phyloP scores from a whole-genome alignment of 2,329 filamentous ascomycete genomes.

The Fusarium phyllophilum region DNA sequence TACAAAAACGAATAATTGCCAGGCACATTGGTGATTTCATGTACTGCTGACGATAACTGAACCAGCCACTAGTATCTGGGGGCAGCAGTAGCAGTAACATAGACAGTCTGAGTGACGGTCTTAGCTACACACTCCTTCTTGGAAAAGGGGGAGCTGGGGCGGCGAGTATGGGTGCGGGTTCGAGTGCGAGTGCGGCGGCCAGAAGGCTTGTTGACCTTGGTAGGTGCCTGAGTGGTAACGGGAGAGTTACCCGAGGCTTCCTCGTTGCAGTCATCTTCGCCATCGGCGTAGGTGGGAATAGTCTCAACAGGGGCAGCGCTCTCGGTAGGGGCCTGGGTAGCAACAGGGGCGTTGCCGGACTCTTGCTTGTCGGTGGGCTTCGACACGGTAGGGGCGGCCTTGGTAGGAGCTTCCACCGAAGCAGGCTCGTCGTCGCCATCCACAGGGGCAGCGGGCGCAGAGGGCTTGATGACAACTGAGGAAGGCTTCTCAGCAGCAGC shows the following conservation, averaged over 20 bases:
- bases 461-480: slow-evolving; percentile 13
- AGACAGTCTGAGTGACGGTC: slow-evolving; percentile 39
- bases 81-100: slow-evolving; percentile 36
- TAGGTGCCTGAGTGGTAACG: neutral
- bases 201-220: slow-evolving; percentile 23
- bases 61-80: slow-evolving; percentile 10
- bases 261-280: slow-evolving; percentile 13
- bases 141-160: slow-evolving; percentile 7
- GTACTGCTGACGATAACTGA: neutral
- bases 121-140: slow-evolving; percentile 21
- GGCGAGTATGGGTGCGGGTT: slow-evolving; percentile 17
- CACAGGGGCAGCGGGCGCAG: neutral
- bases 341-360: neutral
- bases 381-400: neutral
- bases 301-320: neutral
- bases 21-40: neutral
- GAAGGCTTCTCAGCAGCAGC: slow-evolving; percentile 9
- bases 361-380: neutral
- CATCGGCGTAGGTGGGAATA: neutral
- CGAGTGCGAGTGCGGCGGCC: slow-evolving; percentile 18
- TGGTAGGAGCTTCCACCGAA: neutral
- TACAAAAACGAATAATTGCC: slow-evolving; percentile 11
- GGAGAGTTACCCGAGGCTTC: slow-evolving; percentile 12
- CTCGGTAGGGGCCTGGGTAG: neutral
- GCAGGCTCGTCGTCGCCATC: neutral